Conservation (phyloP, 179 eudicot species). For the Patellifolia procumbens region DNA sequence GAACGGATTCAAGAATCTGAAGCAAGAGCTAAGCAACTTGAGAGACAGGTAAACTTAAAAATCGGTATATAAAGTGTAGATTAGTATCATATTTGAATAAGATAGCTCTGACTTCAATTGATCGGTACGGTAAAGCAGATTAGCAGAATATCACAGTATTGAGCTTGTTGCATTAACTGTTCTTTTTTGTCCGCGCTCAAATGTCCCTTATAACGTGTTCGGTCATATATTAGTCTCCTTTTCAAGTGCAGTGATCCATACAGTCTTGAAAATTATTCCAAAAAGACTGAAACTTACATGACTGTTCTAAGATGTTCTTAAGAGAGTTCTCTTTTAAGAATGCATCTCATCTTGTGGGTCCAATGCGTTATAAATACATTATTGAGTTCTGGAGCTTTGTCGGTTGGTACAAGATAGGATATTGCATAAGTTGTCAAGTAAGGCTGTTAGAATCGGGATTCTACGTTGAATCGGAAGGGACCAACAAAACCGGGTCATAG, state of each 20-base stretch:
- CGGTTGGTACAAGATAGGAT: background rate
- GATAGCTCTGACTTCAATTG: background rate
- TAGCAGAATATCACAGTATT: constrained; percentile 7
- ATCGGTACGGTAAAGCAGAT: background rate
- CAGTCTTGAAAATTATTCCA: background rate
- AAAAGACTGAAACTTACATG: background rate
- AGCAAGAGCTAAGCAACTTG: constrained; percentile 88
- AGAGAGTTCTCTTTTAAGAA: background rate
- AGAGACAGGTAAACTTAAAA: constrained; percentile 66
- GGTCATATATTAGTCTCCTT: background rate
- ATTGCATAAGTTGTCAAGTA: background rate
- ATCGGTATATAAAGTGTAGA: background rate
- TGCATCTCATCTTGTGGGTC: background rate
- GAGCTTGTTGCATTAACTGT: background rate
- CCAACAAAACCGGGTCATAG: too few relatives aligned
- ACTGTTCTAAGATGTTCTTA: background rate
- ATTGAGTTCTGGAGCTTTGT: background rate
- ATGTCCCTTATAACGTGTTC: background rate
- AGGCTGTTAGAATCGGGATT: too few relatives aligned
- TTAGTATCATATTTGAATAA: constrained; percentile 7
- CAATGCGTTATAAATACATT: background rate
- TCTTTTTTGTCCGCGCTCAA: background rate
- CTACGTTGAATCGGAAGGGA: too few relatives aligned
- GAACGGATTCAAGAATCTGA: constrained; percentile 85
- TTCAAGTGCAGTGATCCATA: background rate